Conservation (phyloP, 495 filamentous ascomycete species). For the Penicillium psychrofluorescens region DNA sequence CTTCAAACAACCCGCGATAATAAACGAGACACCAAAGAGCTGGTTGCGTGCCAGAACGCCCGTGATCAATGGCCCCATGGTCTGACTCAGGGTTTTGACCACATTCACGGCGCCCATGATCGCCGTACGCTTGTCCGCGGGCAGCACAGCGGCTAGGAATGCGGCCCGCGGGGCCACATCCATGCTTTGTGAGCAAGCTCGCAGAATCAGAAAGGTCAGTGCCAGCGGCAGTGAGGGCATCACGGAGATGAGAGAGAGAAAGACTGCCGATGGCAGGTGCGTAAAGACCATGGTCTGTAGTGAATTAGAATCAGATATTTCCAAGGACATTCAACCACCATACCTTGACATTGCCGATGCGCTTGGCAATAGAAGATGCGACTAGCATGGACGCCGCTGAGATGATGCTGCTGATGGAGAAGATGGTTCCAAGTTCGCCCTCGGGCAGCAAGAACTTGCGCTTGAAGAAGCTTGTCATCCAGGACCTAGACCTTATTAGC, state of each 20-base stretch:
- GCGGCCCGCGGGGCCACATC: constrained; percentile 75
- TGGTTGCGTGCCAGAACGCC: constrained; percentile 58
- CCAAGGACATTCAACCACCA: not conserved
- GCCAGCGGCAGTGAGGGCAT: constrained; percentile 47
- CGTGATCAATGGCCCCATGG: constrained; percentile 58
- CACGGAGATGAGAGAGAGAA: constrained; percentile 61
- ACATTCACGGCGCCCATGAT: constrained; percentile 68
- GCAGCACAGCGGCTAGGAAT: constrained; percentile 66
- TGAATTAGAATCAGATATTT: too few relatives aligned
- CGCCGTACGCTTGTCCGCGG: constrained; percentile 68
- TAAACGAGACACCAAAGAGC: constrained; percentile 64
- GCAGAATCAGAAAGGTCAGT: constrained; percentile 59
- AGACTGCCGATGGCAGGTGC: constrained; percentile 69
- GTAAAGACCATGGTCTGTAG: constrained; percentile 76
- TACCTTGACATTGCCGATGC: constrained; percentile 68
- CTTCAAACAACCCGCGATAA: constrained; percentile 63
- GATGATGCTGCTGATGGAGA: constrained; percentile 59
- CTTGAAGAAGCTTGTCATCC: constrained; percentile 72
- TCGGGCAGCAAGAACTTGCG: constrained; percentile 65
- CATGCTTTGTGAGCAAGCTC: constrained; percentile 67
- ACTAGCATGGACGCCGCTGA: constrained; percentile 62
- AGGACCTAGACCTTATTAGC: constrained; percentile 35
- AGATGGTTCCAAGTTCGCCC: constrained; percentile 63
- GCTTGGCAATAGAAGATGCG: constrained; percentile 65
- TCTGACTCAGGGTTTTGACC: constrained; percentile 55